Evolutionary conservation across 1,284 basidiomycete species (phyloP).

Genomic region (Ustilago bromivora): DNA sequence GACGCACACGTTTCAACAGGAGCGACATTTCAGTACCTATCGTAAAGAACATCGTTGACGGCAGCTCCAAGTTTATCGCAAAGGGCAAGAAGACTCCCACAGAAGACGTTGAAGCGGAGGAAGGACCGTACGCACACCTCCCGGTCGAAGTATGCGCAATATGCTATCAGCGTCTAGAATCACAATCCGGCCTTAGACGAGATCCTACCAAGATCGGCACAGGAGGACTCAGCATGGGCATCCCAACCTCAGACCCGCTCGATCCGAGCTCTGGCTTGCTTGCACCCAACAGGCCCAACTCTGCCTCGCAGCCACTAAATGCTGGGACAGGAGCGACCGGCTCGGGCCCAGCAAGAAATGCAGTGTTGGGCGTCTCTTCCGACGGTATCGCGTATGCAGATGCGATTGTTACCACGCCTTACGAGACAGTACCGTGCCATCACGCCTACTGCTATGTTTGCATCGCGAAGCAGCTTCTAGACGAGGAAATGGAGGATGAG

Average conservation of each 20-base stretch:
- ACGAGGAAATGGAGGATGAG: slow-evolving; percentile 65
- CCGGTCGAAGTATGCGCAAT: slow-evolving; percentile 62
- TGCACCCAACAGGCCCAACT: slow-evolving; percentile 32
- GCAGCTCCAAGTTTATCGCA: neutral
- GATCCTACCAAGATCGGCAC: slow-evolving; percentile 43
- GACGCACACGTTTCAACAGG: slow-evolving; percentile 25
- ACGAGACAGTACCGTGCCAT: slow-evolving; percentile 63
- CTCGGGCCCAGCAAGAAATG: slow-evolving; percentile 17
- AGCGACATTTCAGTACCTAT: slow-evolving; percentile 35
- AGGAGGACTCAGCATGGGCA: slow-evolving; percentile 53
- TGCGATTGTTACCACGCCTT: slow-evolving; percentile 59
- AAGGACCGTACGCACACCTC: slow-evolving; percentile 59
- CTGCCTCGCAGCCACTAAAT: slow-evolving; percentile 37
- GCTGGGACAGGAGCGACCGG: slow-evolving; percentile 16
- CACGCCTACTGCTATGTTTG: slow-evolving; percentile 68
- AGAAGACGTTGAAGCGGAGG: neutral
- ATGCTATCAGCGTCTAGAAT: slow-evolving; percentile 62
- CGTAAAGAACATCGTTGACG: slow-evolving; percentile 23
- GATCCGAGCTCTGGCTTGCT: slow-evolving; percentile 56
- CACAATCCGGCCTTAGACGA: slow-evolving; percentile 42
- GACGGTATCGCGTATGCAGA: slow-evolving; percentile 63
- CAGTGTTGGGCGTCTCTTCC: slow-evolving; percentile 42
- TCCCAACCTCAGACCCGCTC: slow-evolving; percentile 60
- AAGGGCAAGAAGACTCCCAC: slow-evolving; percentile 1
- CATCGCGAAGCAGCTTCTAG: slow-evolving; percentile 59